A percentile compares a stretch with the other conserved stretches of the same genome.
Conservation (phyloP, 768 basidiomycete species). For the Lactifluus subvellereus region DNA sequence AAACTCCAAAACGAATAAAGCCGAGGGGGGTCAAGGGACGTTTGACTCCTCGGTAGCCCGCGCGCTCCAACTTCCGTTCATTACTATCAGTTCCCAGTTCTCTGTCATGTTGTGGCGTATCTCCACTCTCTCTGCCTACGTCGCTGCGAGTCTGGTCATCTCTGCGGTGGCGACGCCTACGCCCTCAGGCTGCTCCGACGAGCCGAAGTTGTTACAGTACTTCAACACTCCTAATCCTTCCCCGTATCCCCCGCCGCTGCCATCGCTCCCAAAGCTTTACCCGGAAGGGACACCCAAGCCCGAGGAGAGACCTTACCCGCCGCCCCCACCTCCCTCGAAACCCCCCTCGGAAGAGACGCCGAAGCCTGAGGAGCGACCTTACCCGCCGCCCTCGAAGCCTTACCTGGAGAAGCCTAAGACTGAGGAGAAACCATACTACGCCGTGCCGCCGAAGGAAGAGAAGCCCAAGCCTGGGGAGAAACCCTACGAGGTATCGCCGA, state of each 20-base stretch:
- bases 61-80: slow-evolving; percentile 12
- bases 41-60: background rate
- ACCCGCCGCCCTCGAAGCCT: background rate
- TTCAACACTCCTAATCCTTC: background rate
- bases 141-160: slow-evolving; percentile 1
- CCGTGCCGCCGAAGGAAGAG: background rate
- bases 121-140: background rate
- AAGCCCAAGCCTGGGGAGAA: background rate
- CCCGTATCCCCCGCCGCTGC: background rate
- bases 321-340: background rate
- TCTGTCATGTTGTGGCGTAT: slow-evolving; percentile 11
- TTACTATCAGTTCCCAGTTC: background rate
- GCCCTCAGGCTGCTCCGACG: background rate
- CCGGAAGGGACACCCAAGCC: background rate
- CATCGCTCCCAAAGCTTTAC: background rate
- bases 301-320: slow-evolving; percentile 4
- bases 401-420: background rate
- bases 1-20: slow-evolving; percentile 8
- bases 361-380: background rate
- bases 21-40: background rate
- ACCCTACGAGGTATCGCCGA: background rate
- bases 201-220: background rate
- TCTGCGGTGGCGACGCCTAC: slow-evolving; percentile 7
- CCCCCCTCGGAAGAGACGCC: background rate
- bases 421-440: background rate